Evolutionary conservation across 192 early-diverging fungal genomes (phyloP), one percentile per base, ranked within the genome.

Genomic region (Umbelopsis sp.): DNA sequence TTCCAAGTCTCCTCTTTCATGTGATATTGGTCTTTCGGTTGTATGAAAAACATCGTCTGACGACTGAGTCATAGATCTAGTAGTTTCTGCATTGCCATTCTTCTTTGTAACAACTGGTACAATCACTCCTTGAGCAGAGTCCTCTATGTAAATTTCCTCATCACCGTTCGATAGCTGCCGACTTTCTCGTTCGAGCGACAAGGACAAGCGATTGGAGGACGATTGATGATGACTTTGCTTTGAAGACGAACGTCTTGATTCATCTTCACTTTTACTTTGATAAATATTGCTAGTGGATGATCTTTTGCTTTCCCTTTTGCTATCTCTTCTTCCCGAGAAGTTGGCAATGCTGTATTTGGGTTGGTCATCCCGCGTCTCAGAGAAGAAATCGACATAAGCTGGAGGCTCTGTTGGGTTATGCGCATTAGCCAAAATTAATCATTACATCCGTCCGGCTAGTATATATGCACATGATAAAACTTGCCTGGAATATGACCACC

Each of bases 401-500:
- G 55, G 55, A 33, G 55, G 55, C 16, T 61, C 55, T 61, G 30
- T 35, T 41, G 2, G 7, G 6, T 4, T 41, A 41, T 6, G 5
- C 8, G n/a, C 27, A 61, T 27, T 37, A 58, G 30, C 13, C 7
- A 12, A 23, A 3, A 52, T 21, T 12, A 52, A 23, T 8, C 21
- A 52, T 41, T 41, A 41, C 37, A 41, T 1, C 37, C 10, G 5
- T 10, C 5, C 37, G 1, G 5, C 6, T 4, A 3, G 8, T 25
- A 9, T 2, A 2, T 52, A 52, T 22, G 2, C 25, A 12, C 22
- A 23, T 25, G 2, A 13, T 6, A 13, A 3, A 44, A 67, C 22
- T 68, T 78, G 69, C 81, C 82, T 41, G 82, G 84, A 41, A 79
- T 81, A 9, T 82, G 76, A 9, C 82, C 74, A 0, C 92, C 92